Base-by-base conservation (phyloP, 2,329 filamentous ascomycete species). In the Alternaria triticina region DNA sequence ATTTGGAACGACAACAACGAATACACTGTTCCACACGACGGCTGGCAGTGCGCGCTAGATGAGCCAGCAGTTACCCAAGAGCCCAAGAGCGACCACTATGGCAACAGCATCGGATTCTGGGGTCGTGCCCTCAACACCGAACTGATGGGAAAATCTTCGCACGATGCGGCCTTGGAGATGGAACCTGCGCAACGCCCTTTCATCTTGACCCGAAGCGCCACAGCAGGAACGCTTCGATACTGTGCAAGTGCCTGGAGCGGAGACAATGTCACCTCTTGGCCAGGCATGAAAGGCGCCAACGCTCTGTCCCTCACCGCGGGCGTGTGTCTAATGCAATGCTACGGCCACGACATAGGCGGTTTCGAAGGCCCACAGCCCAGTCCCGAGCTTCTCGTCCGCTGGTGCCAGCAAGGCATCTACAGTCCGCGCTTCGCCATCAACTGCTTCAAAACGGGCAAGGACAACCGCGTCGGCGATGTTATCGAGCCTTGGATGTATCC, bases 1-100 rank as follows among this genome's bases (percentile, higher is more conserved):
- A 91, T 92, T 80, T 93, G 91, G 90, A 93, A 93, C 68, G 90
- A 93, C 74, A 93, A 93, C 78, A 93, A 92, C 68, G 90, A 93
- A 76, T 93, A 92, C 75, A 89, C 87, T 0, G 83, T 91, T 3
- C 85, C 88, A 0, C 83, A 87, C 64, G 90, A 93, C 62, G 82
- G 86, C 23, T 92, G 90, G 90, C 79, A 87, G 59, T 86, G 88
- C 55, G 86, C 87, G 0, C 81, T 91, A 0, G 83, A 88, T 44
- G 80, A 82, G 40, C 56, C 66, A 6, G 66, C 71, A 13, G 57
- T 78, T 1, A 57, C 51, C 1, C 66, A 73, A 57, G 73, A 77
- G 12, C 43, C 54, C 3, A 79, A 81, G 0, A 73, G 78, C 0
- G 78, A 76, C 15, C 62, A 70, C 1, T 71, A 68, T 28, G 79